Conservation (phyloP, 2,329 filamentous ascomycete genomes). For the Rhynchosporium graminicola region DNA sequence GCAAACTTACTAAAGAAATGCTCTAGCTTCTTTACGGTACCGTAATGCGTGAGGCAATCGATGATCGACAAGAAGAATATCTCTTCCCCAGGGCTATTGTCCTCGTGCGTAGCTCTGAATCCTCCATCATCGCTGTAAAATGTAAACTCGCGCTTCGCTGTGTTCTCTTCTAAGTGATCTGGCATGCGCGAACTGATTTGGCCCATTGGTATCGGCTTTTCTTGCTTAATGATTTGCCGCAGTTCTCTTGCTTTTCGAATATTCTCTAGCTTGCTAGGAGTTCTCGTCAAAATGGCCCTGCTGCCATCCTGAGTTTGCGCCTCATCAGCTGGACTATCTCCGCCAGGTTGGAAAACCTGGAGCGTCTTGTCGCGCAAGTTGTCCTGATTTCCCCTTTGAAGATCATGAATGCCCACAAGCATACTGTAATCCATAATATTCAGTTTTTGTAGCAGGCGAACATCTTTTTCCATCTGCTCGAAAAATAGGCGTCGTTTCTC, state of each 20-base stretch:
- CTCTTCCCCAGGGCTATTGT: conserved; percentile 80
- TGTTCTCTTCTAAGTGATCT: conserved; percentile 77
- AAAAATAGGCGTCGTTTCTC: conserved; percentile 87
- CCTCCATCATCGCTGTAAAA: conserved; percentile 96
- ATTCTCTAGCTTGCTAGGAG: conserved; percentile 90
- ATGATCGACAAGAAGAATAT: conserved; percentile 99
- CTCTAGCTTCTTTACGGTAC: conserved; percentile 90
- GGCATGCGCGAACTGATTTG: conserved; percentile 84
- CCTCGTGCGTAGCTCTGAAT: conserved; percentile 88
- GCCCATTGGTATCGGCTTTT: conserved; percentile 91
- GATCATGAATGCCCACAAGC: conserved; percentile 89
- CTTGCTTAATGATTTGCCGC: conserved; percentile 86
- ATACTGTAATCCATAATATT: conserved; percentile 99
- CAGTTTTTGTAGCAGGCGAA: conserved; percentile 79
- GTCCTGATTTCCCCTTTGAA: conserved; percentile 89
- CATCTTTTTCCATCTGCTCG: conserved; percentile 84
- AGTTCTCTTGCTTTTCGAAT: conserved; percentile 88
- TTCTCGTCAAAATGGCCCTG: conserved; percentile 71
- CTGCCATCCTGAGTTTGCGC: conserved; percentile 37
- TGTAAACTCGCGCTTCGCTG: conserved; percentile 69
- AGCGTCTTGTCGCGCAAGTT: conserved; percentile 87
- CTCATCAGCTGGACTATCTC: conserved; percentile 62
- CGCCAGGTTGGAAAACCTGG: conserved; percentile 89
- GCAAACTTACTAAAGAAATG: conserved; percentile 73
- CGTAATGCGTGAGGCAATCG: conserved; percentile 96